These are phyloP conservation scores for Phytophthora citricola DNA, from an alignment of 352 stramenopile species.

Conservation along the genomic window DNA sequence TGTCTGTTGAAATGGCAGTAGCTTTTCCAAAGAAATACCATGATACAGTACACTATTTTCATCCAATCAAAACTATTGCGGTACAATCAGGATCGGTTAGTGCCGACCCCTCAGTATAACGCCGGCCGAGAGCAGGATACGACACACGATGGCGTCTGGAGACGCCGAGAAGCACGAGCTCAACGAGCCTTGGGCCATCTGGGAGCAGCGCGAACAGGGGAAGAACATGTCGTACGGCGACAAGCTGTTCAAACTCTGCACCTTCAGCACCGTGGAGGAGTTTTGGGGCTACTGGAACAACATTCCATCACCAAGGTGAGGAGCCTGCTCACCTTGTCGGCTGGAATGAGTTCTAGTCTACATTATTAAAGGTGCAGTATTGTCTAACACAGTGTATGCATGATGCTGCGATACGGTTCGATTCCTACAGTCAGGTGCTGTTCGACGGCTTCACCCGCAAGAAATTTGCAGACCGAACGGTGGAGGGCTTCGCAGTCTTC, in stretches of 20 bases:
- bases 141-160: conserved; percentile 44
- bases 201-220: conserved; percentile 82
- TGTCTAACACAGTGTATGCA: conserved; percentile 7
- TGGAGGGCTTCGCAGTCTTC: conserved; percentile 95
- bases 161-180: conserved; percentile 73
- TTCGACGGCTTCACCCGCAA: conserved; percentile 89
- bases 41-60: neutral
- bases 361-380: neutral
- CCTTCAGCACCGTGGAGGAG: conserved; percentile 87
- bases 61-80: conserved; percentile 2
- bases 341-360: neutral
- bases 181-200: conserved; percentile 87
- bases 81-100: conserved; percentile 17
- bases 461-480: conserved; percentile 91
- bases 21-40: no score
- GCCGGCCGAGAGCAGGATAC: conserved; percentile 22
- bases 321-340: neutral
- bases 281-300: conserved; percentile 94
- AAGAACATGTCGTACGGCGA: conserved; percentile 86
- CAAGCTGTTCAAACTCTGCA: conserved; percentile 90
- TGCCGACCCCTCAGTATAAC: conserved; percentile 11
- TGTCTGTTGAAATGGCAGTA: neutral
- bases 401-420: neutral
- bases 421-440: conserved; percentile 62
- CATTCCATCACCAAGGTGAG: conserved; percentile 88